Evolutionary conservation across 2,329 filamentous ascomycete species (phyloP).

Genomic region (Epicoccum sorghinum): DNA sequence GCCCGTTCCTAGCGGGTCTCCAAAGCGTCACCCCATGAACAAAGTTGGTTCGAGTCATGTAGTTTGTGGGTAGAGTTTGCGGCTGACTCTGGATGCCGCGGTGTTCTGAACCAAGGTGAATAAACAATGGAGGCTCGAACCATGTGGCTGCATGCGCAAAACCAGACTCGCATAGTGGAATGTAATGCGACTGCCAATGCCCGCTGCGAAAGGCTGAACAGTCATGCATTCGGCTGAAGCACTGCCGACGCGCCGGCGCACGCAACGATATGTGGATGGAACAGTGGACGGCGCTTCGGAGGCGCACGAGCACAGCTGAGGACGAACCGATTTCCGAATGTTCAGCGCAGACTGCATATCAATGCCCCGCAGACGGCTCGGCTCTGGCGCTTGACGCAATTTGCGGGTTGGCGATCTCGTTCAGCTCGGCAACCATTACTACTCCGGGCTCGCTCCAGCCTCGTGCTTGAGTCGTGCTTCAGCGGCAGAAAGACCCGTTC

Average conservation of each 20-base stretch:
- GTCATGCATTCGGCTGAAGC: background rate
- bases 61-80: too few relatives aligned
- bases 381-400: background rate
- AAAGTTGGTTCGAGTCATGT: too few relatives aligned
- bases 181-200: background rate
- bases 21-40: too few relatives aligned
- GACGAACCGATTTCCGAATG: background rate
- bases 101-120: background rate
- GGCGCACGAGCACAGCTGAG: background rate
- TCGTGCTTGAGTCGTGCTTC: background rate
- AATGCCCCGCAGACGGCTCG: background rate
- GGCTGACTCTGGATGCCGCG: too few relatives aligned
- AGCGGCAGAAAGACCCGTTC: background rate
- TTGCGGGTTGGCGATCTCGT: background rate
- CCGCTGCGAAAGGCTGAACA: background rate
- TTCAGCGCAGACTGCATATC: background rate
- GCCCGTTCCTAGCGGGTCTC: too few relatives aligned
- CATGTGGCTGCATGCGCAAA: too few relatives aligned
- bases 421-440: background rate
- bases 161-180: background rate
- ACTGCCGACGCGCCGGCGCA: background rate
- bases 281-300: background rate
- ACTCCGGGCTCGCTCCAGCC: background rate
- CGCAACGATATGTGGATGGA: background rate
- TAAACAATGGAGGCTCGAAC: too few relatives aligned